Conservation (phyloP, 2,329 filamentous ascomycete genomes). For the Teratosphaeria viscida region DNA sequence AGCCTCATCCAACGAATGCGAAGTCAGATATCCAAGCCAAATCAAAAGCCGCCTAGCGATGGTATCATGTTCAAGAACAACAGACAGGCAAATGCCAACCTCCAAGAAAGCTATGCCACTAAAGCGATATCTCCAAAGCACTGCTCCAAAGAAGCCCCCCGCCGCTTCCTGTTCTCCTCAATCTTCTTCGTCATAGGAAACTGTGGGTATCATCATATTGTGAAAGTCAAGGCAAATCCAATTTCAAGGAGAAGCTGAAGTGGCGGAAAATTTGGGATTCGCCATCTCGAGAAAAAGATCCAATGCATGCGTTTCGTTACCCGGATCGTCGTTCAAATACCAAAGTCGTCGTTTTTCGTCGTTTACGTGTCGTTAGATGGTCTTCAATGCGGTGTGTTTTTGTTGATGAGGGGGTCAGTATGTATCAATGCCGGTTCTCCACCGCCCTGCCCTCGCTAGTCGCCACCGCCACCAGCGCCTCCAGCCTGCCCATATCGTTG, state of each 20-base stretch:
- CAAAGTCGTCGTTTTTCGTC: neutral
- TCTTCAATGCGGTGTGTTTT: neutral
- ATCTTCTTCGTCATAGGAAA: neutral
- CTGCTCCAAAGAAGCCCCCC: neutral
- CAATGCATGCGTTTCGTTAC: neutral
- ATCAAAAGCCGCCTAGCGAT: neutral
- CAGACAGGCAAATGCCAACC: neutral
- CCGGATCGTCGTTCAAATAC: neutral
- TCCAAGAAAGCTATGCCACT: neutral
- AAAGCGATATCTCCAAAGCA: neutral
- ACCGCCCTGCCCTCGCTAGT: slow-evolving; percentile 43
- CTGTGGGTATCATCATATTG: neutral
- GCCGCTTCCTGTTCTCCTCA: neutral
- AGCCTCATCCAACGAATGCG: too few relatives aligned
- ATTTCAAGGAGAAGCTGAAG: too few relatives aligned
- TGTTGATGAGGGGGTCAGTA: neutral
- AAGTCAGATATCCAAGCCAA: neutral
- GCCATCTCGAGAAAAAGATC: neutral
- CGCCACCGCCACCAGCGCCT: slow-evolving; percentile 55
- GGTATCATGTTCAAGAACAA: neutral
- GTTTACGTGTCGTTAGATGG: neutral
- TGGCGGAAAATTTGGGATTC: too few relatives aligned
- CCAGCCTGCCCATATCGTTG: slow-evolving; percentile 45
- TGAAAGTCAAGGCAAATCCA: neutral
- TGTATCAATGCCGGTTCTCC: slow-evolving; percentile 14